A percentile compares a stretch with the other conserved stretches of the same genome.
Evolutionary conservation across 2,329 filamentous ascomycete species (phyloP).

Genomic region (Rugonectria rugulosa): DNA sequence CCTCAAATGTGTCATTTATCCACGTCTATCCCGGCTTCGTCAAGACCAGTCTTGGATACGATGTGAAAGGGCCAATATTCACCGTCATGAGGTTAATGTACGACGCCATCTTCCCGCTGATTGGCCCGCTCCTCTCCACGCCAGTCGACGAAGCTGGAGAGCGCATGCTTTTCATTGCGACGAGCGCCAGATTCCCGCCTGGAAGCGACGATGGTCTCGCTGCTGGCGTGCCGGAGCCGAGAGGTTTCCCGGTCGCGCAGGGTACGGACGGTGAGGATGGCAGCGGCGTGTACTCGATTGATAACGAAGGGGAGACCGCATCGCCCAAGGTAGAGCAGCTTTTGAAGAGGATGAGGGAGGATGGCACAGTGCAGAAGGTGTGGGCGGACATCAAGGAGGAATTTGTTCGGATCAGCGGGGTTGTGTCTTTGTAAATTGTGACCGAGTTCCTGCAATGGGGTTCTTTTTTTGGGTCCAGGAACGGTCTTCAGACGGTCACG

Average conservation of each 20-base stretch:
- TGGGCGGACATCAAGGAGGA: slow-evolving; percentile 32
- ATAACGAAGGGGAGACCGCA: slow-evolving; percentile 1
- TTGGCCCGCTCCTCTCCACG: neutral
- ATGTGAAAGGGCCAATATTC: neutral
- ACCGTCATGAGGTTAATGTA: neutral
- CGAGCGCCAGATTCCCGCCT: neutral
- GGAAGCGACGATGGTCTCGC: neutral
- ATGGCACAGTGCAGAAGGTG: slow-evolving; percentile 45
- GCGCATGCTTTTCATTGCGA: neutral
- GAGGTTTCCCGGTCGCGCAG: neutral
- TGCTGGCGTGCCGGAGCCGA: neutral
- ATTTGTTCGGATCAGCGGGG: no score
- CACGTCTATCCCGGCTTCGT: slow-evolving; percentile 13
- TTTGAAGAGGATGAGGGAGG: neutral
- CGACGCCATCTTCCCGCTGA: neutral
- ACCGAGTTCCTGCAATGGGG: no score
- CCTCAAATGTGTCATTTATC: slow-evolving; percentile 4
- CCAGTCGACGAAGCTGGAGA: neutral
- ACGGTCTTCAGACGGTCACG: no score
- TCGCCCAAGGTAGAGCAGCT: slow-evolving; percentile 4
- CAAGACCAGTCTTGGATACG: neutral
- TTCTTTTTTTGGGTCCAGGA: no score
- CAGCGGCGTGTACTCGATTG: neutral
- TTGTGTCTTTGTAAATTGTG: no score
- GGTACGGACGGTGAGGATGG: neutral